phyloP scores from a whole-genome alignment of 306 rosid genomes.

The Abrus pulchellus region DNA sequence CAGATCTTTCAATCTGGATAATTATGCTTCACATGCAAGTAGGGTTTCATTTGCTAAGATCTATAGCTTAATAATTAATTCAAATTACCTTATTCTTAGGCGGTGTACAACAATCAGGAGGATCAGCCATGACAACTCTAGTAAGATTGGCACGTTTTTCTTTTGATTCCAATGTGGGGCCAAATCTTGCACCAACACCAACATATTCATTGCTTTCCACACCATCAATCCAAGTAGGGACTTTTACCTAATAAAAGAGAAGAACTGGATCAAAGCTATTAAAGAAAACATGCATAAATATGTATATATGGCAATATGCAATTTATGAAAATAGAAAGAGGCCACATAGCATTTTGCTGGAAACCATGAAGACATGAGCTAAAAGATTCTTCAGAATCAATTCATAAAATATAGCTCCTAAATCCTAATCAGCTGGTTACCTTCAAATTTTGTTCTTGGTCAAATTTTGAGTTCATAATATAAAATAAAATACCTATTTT shows the following conservation, averaged over 20 bases:
- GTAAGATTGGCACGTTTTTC: constrained; percentile 89
- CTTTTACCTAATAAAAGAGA: constrained; percentile 73
- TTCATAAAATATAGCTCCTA: constrained; percentile 8
- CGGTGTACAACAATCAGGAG: constrained; percentile 88
- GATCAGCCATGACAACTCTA: constrained; percentile 92
- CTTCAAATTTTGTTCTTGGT: neutral
- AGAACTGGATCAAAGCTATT: constrained; percentile 27
- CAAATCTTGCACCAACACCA: constrained; percentile 98
- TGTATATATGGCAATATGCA: constrained; percentile 23
- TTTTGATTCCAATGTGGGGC: constrained; percentile 86
- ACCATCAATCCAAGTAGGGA: constrained; percentile 85
- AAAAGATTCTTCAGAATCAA: constrained; percentile 10
- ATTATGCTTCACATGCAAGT: constrained; percentile 23
- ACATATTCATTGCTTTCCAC: constrained; percentile 74
- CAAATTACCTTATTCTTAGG: constrained; percentile 69
- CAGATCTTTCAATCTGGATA: constrained; percentile 41
- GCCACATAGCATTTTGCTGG: neutral
- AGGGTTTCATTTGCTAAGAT: constrained; percentile 32
- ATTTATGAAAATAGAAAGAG: constrained; percentile 18
- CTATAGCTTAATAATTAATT: constrained; percentile 39
- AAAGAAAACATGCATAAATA: neutral
- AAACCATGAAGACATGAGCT: constrained; percentile 5
- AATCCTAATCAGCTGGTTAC: neutral
- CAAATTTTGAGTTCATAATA: neutral
- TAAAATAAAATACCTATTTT: neutral